A percentile compares a stretch with the other conserved stretches of the same genome.
These are phyloP conservation scores for Rosa persica DNA, from an alignment of 306 rosid species.

Conservation along the genomic window DNA sequence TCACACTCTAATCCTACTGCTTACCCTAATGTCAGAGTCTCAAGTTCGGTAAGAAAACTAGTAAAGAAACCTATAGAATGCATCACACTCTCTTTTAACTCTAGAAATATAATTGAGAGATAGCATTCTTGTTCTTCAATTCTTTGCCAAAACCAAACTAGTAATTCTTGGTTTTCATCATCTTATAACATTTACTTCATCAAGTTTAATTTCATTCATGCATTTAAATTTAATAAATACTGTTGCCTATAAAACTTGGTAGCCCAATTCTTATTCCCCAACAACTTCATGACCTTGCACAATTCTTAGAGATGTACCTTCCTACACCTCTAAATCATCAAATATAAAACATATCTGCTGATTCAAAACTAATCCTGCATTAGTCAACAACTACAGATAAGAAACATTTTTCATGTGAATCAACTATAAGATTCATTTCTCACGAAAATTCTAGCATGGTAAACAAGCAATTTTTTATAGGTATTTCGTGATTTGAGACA, in stretches of 20 bases:
- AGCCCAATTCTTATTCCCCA: background rate
- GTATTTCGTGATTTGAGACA: background rate
- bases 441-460: background rate
- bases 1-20: background rate
- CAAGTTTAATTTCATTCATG: background rate
- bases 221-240: background rate
- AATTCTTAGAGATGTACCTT: background rate
- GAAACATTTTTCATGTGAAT: background rate
- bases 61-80: background rate
- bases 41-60: background rate
- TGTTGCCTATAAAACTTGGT: background rate
- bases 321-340: background rate
- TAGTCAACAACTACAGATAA: background rate
- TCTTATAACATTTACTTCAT: background rate
- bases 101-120: background rate
- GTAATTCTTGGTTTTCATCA: background rate
- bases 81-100: background rate
- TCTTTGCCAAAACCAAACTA: background rate
- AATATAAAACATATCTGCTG: background rate
- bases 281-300: background rate
- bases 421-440: background rate
- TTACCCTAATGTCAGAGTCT: background rate
- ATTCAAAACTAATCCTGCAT: constrained; percentile 4
- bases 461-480: background rate
- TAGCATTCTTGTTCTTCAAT: background rate